Base-by-base conservation (phyloP, 371 early-diverging fungal genomes). In the Mortierella sp. region DNA sequence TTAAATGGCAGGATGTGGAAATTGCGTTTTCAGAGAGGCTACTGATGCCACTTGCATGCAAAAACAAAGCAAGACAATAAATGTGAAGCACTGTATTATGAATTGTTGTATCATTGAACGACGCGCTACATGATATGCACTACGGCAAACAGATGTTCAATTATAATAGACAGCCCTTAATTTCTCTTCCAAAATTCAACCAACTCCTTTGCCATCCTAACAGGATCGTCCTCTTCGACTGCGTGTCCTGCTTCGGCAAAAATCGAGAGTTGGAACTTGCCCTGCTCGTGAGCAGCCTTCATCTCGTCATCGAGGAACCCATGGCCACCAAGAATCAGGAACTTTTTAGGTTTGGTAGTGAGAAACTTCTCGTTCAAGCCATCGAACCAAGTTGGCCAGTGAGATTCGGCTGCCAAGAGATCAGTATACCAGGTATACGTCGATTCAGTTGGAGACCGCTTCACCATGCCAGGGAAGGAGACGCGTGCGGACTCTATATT, bases 281-380 rank as follows among this genome's bases (percentile, higher is more conserved):
- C 90, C 84, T 97, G 96, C 95, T 97, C 96, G 75, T 96, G 95
- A 0, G 92, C 97, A 78, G 95, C 94, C 60, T 90, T 94, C 58
- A 97, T 84, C 16, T 93, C 86, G 70, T 93, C 96, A 72, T 97
- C 98, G 58, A 97, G 76, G 18, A 95, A 87, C 77, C 96, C 95
- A 0, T 96, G 90, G 0, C 92, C 93, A 10, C 96, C 97, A 1
- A 97, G 79, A 5, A 97, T 84, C 20, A 97, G 84, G n/a, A 97
- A 78, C 47, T 96, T 94, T 18, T 92, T 93, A 1, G 91, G 84
- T 22, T 83, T 78, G 5, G 89, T 85, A 0, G 81, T 58, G 30
- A 97, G 78, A 78, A 97, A 97, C 62, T 95, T 94, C 26, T 83
- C 73, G 5, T 94, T 94, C 66, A 97, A 70, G 5, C 88, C 92